Percentiles rank a stretch among this genome's conserved stretches.
Conservation (phyloP, 164 flowering plant genomes). For the Vitis vinifera region ASM3070453v1 NC_081813.1:2315001-2315500, state of each 20-base stretch:
- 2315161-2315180: slow-evolving; percentile 61
- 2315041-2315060: slow-evolving; percentile 10
- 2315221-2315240: background rate
- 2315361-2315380: too few relatives aligned
- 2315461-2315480: too few relatives aligned
- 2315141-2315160: slow-evolving; percentile 65
- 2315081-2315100: slow-evolving; percentile 25
- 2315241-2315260: background rate
- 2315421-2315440: too few relatives aligned
- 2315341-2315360: too few relatives aligned
- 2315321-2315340: too few relatives aligned
- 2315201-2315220: slow-evolving; percentile 6
- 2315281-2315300: background rate
- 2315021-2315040: slow-evolving; percentile 54
- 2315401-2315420: too few relatives aligned
- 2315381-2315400: too few relatives aligned
- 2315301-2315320: too few relatives aligned
- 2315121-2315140: slow-evolving; percentile 79
- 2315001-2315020: slow-evolving; percentile 65
- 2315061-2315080: slow-evolving; percentile 13
- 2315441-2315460: too few relatives aligned
- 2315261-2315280: background rate
- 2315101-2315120: slow-evolving; percentile 81
- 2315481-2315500: too few relatives aligned
- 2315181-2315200: slow-evolving; percentile 75